Evolutionary conservation across 2,329 filamentous ascomycete species (phyloP), one percentile per base, ranked within the genome.

Genomic region (Fusarium buxicola): DNA sequence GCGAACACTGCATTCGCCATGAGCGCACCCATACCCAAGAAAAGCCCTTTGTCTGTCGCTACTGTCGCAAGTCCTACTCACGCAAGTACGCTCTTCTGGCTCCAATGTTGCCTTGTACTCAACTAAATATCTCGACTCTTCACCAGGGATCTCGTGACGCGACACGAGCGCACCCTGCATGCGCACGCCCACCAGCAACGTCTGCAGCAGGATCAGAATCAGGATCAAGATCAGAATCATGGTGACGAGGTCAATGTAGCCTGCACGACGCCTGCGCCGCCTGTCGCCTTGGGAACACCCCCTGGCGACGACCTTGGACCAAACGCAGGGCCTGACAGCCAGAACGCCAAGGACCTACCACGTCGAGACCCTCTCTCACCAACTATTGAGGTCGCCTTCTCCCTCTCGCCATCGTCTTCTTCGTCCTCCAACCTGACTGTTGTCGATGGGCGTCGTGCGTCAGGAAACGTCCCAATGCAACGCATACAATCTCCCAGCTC

Each of bases 1-100:
- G 61, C 31, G 61, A 64, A 30, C 61, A 64, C 16, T 62, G 61
- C 44, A 47, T 62, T 13, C 61, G 61, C 32, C 61, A 64, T 53
- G 61, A 61, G 43, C 61, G 58, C 34, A 58, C 32, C 10, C 61
- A 64, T 24, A 64, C 61, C 2, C 46, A 49, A 10, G 61, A 64
- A 7, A 64, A 64, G 50, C 61, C 61, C 0, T 64, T 64, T 30
- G 18, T 30, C 4, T 64, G 61, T 47, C 58, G 58, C 13, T 64
- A 58, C 21, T 64, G 61, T 15, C 15, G 18, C 15, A 64, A 64
- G 16, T 40, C 58, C 1, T 64, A 64, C 51, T 55, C 57, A 7
- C 36, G 60, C 16, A 64, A 64, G 60, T 63, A 28, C 4, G 34
- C 8, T 16, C 11, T 32, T 1, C 28, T 15, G 5, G 6, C 12